These are phyloP conservation scores for Lepiota venenata DNA, from an alignment of 768 basidiomycete genomes.

Conservation along the genomic window DNA sequence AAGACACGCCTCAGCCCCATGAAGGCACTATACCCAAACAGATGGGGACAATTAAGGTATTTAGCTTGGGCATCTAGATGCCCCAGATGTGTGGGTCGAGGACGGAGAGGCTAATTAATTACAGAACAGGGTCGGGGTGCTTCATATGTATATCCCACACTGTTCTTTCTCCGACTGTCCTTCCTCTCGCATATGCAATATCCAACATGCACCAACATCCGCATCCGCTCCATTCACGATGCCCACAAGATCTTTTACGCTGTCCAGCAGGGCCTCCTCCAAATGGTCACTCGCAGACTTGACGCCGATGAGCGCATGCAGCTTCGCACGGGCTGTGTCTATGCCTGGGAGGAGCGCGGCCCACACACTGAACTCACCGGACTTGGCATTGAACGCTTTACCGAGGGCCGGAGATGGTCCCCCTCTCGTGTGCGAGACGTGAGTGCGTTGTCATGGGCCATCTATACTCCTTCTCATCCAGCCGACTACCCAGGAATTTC, in stretches of 20 bases:
- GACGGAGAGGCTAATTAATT: constrained; percentile 20
- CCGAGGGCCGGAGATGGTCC: constrained; percentile 81
- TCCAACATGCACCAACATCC: constrained; percentile 68
- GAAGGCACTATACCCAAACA: no score
- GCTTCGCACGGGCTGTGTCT: constrained; percentile 51
- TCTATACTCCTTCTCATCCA: constrained; percentile 10
- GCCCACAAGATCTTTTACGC: constrained; percentile 82
- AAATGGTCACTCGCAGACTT: constrained; percentile 73
- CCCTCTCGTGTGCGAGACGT: constrained; percentile 83
- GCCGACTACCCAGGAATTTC: constrained; percentile 58
- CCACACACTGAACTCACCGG: constrained; percentile 74
- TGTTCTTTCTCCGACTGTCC: constrained; percentile 9
- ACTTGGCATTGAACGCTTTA: constrained; percentile 81
- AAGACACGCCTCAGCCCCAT: no score
- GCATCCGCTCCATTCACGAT: constrained; percentile 74
- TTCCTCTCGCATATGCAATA: constrained; percentile 49
- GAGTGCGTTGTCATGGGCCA: constrained; percentile 24
- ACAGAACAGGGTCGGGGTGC: constrained; percentile 13
- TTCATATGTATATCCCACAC: constrained; percentile 11
- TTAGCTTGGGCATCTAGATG: not conserved
- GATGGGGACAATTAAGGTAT: constrained; percentile 2
- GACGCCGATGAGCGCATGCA: constrained; percentile 73
- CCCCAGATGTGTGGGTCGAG: constrained; percentile 12
- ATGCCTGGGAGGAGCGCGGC: constrained; percentile 74
- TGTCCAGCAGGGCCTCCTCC: constrained; percentile 56